Evolutionary conservation across 140 eudicot species (phyloP).

Genomic region (Ambrosia hybrid): DNA sequence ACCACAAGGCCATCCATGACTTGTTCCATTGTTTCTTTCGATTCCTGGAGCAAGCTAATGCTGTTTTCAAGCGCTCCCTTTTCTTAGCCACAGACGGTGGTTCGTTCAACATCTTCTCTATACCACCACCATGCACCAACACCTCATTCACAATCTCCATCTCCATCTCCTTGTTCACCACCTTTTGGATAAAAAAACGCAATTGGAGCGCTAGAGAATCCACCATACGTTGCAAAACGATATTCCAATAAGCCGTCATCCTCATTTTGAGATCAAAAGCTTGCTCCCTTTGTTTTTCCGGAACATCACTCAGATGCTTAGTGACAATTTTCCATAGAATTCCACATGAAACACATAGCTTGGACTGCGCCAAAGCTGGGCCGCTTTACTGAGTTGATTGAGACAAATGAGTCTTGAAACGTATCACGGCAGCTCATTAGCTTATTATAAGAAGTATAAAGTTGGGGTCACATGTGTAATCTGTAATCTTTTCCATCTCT

Average conservation of each 20-base stretch:
- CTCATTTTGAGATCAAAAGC: slow-evolving; percentile 61
- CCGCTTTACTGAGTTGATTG: too few relatives aligned
- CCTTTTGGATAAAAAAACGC: not conserved
- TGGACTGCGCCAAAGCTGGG: too few relatives aligned
- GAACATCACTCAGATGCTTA: slow-evolving; percentile 15
- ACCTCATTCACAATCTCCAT: slow-evolving; percentile 40
- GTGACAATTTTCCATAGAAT: not conserved
- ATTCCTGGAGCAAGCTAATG: slow-evolving; percentile 49
- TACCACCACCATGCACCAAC: slow-evolving; percentile 13
- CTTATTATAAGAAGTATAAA: slow-evolving; percentile 14
- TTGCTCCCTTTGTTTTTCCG: slow-evolving; percentile 9
- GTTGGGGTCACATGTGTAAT: not conserved
- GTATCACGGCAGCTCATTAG: slow-evolving; percentile 20
- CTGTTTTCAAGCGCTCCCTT: slow-evolving; percentile 42
- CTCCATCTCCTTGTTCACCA: slow-evolving; percentile 46
- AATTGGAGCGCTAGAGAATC: slow-evolving; percentile 51
- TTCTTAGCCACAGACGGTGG: slow-evolving; percentile 34
- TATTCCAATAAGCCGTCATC: slow-evolving; percentile 53
- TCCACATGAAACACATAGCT: too few relatives aligned
- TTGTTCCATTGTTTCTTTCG: slow-evolving; percentile 41
- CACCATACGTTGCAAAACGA: slow-evolving; percentile 53
- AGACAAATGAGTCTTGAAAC: too few relatives aligned
- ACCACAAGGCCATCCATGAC: slow-evolving; percentile 37
- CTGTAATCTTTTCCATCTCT: not conserved
- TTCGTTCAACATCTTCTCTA: slow-evolving; percentile 29